These are phyloP conservation scores for Umbelopsis isabellina DNA, from an alignment of 192 early-diverging fungal genomes.

Conservation along the genomic window DNA sequence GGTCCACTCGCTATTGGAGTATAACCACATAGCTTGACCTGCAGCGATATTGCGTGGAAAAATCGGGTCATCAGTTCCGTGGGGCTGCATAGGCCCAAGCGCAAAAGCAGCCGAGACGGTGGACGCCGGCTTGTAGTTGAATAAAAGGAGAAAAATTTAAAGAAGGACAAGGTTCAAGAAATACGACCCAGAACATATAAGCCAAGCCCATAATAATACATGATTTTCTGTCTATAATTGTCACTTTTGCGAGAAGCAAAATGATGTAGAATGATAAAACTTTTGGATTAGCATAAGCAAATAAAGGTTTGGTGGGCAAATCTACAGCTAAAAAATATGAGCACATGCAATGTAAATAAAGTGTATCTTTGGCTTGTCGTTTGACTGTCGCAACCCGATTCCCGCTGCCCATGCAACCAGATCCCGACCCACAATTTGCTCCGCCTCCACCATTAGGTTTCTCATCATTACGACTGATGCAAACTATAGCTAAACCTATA, in stretches of 20 bases:
- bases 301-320: no score
- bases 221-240: no score
- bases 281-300: no score
- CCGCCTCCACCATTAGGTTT: conserved; percentile 28
- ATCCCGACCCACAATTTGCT: conserved; percentile 17
- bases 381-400: conserved; percentile 6
- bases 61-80: not conserved
- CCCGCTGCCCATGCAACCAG: conserved; percentile 10
- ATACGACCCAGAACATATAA: no score
- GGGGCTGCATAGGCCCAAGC: not conserved
- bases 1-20: no score
- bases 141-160: not conserved
- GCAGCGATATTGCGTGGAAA: not conserved
- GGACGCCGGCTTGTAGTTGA: not conserved
- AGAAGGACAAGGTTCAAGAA: no score
- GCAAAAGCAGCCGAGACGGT: no score
- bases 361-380: not conserved
- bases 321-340: not conserved
- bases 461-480: conserved; percentile 19
- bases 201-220: no score
- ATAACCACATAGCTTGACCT: no score
- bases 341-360: conserved; percentile 20
- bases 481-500: conserved; percentile 8
- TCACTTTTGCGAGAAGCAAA: no score
- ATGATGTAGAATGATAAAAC: no score